Base-by-base conservation (phyloP, 176 grass and related monocot genomes). In the Oryza coarctata region DNA sequence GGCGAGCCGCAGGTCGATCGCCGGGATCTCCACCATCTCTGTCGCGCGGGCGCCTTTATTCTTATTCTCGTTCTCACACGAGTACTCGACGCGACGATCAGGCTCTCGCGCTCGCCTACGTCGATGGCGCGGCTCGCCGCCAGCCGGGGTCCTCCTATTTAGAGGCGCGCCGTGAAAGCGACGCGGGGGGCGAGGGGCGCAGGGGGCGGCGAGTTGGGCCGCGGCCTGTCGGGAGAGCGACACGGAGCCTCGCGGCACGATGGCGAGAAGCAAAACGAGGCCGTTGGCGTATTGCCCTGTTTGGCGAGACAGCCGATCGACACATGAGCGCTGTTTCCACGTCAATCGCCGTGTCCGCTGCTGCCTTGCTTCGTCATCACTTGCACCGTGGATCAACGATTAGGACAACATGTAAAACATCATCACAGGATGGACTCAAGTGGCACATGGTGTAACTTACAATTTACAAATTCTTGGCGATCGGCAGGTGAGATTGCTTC, bases 1-100 rank as follows among this genome's bases (percentile, higher is more conserved):
- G 74, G 63, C 84, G 23, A 87, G 69, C 20, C 68, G 67, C 78
- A 88, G 73, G 40, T 92, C 86, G 77, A 85, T 73, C 79, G 79
- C 68, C 69, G 86, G 86, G 61, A 88, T 76, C 79, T 63, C 73
- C 77, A 20, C 62, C 86, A 85, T 88, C 63, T 18, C 27, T 2
- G 29, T 3, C 25, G 3, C 26, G 17, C 32, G 12, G 8, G 11
- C 32, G 34, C 65, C 65, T 57, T 0, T 82, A 6, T 29, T 71
- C 35, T 2, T n/a, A n/a, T n/a, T 57, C 52, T n/a, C 52, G 20
- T 5, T 22, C 20, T 57, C 52, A 57, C 52, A 20, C 6, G 52
- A 3, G 45, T 18, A 40, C 23, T 62, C 63, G 76, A 34, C 11
- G 45, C 25, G 25, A 49, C 50, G 79, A 43, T 31, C 79, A n/a